Conservation (phyloP, 768 basidiomycete genomes). For the Hericium coralloides region DNA sequence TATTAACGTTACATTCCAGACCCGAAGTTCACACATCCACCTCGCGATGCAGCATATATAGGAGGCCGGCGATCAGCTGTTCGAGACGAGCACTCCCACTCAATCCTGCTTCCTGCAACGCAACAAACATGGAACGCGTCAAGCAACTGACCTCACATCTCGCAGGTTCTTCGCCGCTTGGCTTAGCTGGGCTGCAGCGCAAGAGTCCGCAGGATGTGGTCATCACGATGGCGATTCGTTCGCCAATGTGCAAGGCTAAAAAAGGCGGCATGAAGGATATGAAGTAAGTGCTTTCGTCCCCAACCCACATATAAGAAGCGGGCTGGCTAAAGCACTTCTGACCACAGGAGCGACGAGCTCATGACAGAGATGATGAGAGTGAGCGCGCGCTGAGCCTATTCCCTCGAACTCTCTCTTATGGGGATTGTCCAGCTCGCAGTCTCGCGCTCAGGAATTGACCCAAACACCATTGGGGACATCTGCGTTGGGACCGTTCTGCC, state of each 20-base stretch:
- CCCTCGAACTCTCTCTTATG: constrained; percentile 2
- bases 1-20: too few relatives aligned
- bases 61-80: too few relatives aligned
- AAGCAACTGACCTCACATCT: constrained; percentile 60
- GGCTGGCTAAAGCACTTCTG: neutral
- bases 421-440: constrained; percentile 41
- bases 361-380: constrained; percentile 79
- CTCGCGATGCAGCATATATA: too few relatives aligned
- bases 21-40: too few relatives aligned
- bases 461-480: constrained; percentile 62
- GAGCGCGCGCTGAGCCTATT: constrained; percentile 7
- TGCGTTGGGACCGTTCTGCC: constrained; percentile 73
- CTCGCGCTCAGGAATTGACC: constrained; percentile 48
- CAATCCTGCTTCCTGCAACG: too few relatives aligned
- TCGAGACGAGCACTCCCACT: too few relatives aligned
- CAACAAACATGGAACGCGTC: constrained; percentile 35
- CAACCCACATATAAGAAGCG: neutral
- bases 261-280: constrained; percentile 72
- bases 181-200: constrained; percentile 41
- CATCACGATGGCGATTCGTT: constrained; percentile 72
- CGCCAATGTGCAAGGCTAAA: constrained; percentile 66
- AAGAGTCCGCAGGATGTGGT: constrained; percentile 73
- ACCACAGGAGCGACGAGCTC: constrained; percentile 61
- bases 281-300: constrained; percentile 28
- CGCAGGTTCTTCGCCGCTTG: constrained; percentile 26